Evolutionary conservation across 306 rosid species (phyloP).

Genomic region (Mimosa pudica): DNA sequence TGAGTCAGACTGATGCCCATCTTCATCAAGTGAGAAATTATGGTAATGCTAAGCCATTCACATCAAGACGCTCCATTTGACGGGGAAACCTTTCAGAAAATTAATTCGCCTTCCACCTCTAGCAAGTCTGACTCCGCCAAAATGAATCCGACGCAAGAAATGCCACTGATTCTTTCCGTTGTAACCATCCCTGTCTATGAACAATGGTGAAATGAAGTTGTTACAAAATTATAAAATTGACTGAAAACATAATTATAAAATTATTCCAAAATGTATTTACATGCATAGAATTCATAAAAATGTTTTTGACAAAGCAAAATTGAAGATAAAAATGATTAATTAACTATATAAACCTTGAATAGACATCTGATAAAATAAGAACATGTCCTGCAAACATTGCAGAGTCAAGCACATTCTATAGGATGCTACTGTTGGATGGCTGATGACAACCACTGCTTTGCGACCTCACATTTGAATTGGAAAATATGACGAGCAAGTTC

Average conservation of each 20-base stretch:
- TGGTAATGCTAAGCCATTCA: slow-evolving; percentile 12
- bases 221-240: slow-evolving; percentile 15
- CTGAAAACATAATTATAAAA: background rate
- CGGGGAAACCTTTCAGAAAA: slow-evolving; percentile 17
- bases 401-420: slow-evolving; percentile 36
- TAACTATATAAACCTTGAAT: slow-evolving; percentile 21
- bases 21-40: slow-evolving; percentile 21
- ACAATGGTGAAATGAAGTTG: slow-evolving; percentile 11
- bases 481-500: slow-evolving; percentile 18
- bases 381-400: slow-evolving; percentile 20
- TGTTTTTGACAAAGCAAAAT: background rate
- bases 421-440: slow-evolving; percentile 22
- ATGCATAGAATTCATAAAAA: background rate
- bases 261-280: slow-evolving; percentile 12
- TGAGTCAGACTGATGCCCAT: slow-evolving; percentile 20
- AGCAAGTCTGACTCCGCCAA: background rate
- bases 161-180: slow-evolving; percentile 20
- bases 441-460: slow-evolving; percentile 23
- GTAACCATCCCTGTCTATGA: slow-evolving; percentile 27
- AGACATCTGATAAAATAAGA: slow-evolving; percentile 29
- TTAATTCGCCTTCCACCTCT: slow-evolving; percentile 22
- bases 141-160: slow-evolving; percentile 1
- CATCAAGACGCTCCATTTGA: slow-evolving; percentile 24
- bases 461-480: slow-evolving; percentile 20
- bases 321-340: slow-evolving; percentile 13